Conservation (phyloP, 2,329 filamentous ascomycete genomes). For the Pyrenochaeta sp. region DNA sequence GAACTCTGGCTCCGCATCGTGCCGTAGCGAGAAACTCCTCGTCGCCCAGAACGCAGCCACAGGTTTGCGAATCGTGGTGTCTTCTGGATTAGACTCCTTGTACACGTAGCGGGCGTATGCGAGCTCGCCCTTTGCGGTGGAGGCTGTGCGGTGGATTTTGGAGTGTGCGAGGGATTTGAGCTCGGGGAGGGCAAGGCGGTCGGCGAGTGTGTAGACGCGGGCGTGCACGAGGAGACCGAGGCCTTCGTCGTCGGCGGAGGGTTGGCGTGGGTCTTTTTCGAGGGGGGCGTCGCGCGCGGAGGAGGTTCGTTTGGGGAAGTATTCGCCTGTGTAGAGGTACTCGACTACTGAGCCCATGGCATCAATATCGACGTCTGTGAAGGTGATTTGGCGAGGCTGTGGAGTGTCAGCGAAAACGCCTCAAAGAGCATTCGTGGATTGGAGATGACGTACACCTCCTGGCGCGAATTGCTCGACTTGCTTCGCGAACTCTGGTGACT, state of each 20-base stretch:
- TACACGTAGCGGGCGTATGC: constrained; percentile 92
- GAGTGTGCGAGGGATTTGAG: constrained; percentile 81
- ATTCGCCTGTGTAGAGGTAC: constrained; percentile 85
- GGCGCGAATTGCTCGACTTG: constrained; percentile 69
- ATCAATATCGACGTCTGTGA: constrained; percentile 73
- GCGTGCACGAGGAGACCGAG: constrained; percentile 88
- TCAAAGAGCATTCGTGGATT: no score
- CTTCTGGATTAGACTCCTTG: constrained; percentile 73
- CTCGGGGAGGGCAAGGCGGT: constrained; percentile 71
- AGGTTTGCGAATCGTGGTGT: constrained; percentile 78
- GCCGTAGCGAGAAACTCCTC: constrained; percentile 78
- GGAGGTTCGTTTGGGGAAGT: constrained; percentile 73
- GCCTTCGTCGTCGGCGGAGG: constrained; percentile 77
- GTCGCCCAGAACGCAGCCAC: constrained; percentile 92
- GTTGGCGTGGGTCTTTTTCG: constrained; percentile 72
- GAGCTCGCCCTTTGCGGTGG: constrained; percentile 88
- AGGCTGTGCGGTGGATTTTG: constrained; percentile 93
- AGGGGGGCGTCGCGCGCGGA: constrained; percentile 72
- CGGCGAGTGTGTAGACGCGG: constrained; percentile 86
- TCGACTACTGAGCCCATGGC: constrained; percentile 82
- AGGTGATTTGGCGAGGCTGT: constrained; percentile 72
- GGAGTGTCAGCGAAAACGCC: not conserved
- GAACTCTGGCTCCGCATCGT: constrained; percentile 89
- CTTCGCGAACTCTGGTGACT: constrained; percentile 78
- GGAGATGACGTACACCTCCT: constrained; percentile 63